Conservation (phyloP, 768 basidiomycete genomes). For the Pulveroboletus ravenelii region DNA sequence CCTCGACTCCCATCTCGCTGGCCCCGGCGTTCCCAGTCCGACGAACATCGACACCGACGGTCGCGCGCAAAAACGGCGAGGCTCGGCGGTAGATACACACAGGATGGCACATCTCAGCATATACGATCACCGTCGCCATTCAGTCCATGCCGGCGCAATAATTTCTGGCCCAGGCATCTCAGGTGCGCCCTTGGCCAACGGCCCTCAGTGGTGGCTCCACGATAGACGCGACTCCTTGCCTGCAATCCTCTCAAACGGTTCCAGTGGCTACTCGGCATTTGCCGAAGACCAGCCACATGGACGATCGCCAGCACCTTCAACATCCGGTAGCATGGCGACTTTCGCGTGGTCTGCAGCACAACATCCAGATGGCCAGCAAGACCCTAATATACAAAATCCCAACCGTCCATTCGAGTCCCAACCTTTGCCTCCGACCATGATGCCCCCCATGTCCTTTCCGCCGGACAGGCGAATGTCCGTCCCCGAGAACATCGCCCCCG, state of each 20-base stretch:
- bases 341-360: slow-evolving; percentile 67
- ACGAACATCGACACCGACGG: slow-evolving; percentile 57
- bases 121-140: slow-evolving; percentile 69
- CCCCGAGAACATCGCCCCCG: slow-evolving; percentile 49
- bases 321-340: slow-evolving; percentile 57
- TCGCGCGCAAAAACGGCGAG: slow-evolving; percentile 77
- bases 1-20: slow-evolving; percentile 60
- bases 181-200: slow-evolving; percentile 15
- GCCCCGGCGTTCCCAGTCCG: slow-evolving; percentile 60
- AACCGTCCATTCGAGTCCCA: slow-evolving; percentile 48
- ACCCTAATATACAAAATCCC: slow-evolving; percentile 38
- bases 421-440: slow-evolving; percentile 43
- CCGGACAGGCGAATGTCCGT: slow-evolving; percentile 77
- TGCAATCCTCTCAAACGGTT: slow-evolving; percentile 62
- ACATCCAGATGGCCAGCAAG: slow-evolving; percentile 43
- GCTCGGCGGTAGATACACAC: slow-evolving; percentile 77
- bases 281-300: slow-evolving; percentile 62
- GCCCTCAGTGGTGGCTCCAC: slow-evolving; percentile 51
- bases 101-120: slow-evolving; percentile 71
- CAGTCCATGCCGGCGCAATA: slow-evolving; percentile 58
- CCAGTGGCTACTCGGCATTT: slow-evolving; percentile 52
- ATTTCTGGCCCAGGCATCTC: slow-evolving; percentile 26
- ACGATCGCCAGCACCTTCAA: slow-evolving; percentile 51
- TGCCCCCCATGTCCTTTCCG: slow-evolving; percentile 54
- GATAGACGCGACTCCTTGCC: slow-evolving; percentile 74